Evolutionary conservation across 2,329 filamentous ascomycete species (phyloP), one percentile per base, ranked within the genome.

Genomic region (Mariannaea elegans): DNA sequence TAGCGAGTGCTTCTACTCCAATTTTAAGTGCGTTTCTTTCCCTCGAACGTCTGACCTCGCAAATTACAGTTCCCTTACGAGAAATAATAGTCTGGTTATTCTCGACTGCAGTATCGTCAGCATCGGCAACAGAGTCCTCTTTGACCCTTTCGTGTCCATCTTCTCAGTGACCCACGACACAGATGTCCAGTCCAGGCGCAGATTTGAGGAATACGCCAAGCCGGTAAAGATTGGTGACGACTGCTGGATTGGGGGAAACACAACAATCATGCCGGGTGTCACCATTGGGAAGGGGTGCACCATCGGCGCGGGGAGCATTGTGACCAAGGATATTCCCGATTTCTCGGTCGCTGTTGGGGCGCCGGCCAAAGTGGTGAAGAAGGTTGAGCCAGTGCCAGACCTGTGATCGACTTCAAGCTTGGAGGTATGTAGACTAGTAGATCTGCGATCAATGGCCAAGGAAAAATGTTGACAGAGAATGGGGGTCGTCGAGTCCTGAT

Each of bases 71-170:
- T 31, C 27, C 7, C 27, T 31, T 31, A 31, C 27, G 12, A 7
- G 27, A 31, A 12, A 12, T 31, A 12, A 31, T 32, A 80, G 79
- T 64, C 72, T 82, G 54, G 85, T 86, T 4, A 88, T 93, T 63
- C 77, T 93, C n/a, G 91, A 94, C 72, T 91, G 87, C 32, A 89
- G 86, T 66, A 77, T 86, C 7, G 87, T 93, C 49, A 78, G 71
- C 4, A 89, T 93, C 47, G 91, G 91, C 1, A 82, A 88, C 29
- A 83, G 90, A 29, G 90, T 90, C 3, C 75, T 91, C 62, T 82
- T 93, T 46, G 91, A 89, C 0, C 89, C 91, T 1, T 88, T 86
- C 68, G 90, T 93, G 0, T 86, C 81, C 46, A 83, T 94, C 51
- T 91, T 86, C 70, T 84, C 86, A 3, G 91, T 85, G 3, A 16